Evolutionary conservation across 805 yeast species (phyloP).

Genomic region (Komagataella pseudopastoris): DNA sequence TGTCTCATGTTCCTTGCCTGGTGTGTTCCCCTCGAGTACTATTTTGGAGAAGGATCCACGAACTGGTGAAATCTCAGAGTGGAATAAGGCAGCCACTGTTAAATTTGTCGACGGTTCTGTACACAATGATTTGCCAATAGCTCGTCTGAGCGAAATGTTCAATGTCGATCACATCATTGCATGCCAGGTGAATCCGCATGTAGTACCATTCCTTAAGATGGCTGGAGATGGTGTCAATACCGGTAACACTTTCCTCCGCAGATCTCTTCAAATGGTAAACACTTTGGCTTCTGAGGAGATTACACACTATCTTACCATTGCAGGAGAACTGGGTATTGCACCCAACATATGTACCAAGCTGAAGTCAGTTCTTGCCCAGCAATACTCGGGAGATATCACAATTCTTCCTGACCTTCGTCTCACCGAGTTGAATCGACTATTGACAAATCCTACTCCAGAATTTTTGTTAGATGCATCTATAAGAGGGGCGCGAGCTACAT

Average conservation of each 20-base stretch:
- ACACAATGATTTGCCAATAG: constrained; percentile 84
- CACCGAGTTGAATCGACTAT: constrained; percentile 44
- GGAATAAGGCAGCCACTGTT: constrained; percentile 57
- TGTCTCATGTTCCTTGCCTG: constrained; percentile 91
- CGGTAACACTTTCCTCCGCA: constrained; percentile 42
- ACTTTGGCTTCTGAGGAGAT: constrained; percentile 56
- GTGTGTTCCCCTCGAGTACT: constrained; percentile 76
- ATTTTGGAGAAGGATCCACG: constrained; percentile 70
- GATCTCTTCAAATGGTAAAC: constrained; percentile 37
- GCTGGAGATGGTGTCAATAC: constrained; percentile 62
- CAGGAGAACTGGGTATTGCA: constrained; percentile 65
- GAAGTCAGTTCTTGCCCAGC: constrained; percentile 68
- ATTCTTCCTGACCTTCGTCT: constrained; percentile 67
- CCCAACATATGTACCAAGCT: constrained; percentile 61
- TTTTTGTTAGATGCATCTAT: constrained; percentile 56
- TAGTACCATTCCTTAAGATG: constrained; percentile 69
- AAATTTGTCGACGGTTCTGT: constrained; percentile 95
- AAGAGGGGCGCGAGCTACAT: constrained; percentile 83
- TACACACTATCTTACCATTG: constrained; percentile 61
- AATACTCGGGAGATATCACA: constrained; percentile 88
- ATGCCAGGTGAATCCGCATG: constrained; percentile 95
- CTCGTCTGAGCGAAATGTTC: constrained; percentile 89
- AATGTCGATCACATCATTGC: constrained; percentile 96
- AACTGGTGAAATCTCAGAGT: constrained; percentile 62
- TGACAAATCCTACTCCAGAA: constrained; percentile 73